Conservation (phyloP, 177 flowering plant species). For the Vitis hybrid region DNA sequence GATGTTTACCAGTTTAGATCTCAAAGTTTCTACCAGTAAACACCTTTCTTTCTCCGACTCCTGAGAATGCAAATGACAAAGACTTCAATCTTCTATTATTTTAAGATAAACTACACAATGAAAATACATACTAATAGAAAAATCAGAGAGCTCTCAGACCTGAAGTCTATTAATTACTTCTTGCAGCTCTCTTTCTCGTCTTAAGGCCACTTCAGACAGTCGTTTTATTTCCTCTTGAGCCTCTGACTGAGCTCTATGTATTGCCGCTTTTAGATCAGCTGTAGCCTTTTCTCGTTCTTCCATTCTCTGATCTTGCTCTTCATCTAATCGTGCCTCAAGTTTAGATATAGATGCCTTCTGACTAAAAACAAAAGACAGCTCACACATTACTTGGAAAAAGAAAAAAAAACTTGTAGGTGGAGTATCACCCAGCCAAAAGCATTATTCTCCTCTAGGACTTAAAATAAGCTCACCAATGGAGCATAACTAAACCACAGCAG, state of each 20-base stretch:
- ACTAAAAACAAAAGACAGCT: conserved; percentile 36
- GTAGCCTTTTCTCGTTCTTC: conserved; percentile 87
- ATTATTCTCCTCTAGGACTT: background rate
- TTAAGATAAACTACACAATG: background rate
- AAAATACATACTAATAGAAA: background rate
- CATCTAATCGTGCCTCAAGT: conserved; percentile 69
- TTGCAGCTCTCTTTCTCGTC: conserved; percentile 74
- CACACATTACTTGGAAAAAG: background rate
- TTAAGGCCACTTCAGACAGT: conserved; percentile 54
- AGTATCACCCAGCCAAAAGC: background rate
- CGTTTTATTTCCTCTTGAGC: conserved; percentile 78
- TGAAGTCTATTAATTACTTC: conserved; percentile 89
- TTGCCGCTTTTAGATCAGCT: conserved; percentile 62
- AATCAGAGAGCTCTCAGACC: conserved; percentile 37
- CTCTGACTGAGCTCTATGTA: conserved; percentile 74
- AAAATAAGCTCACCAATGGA: background rate
- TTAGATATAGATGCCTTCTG: conserved; percentile 84
- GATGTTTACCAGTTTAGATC: conserved; percentile 73
- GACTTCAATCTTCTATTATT: background rate
- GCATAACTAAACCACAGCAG: background rate
- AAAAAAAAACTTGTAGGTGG: background rate
- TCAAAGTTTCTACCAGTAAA: conserved; percentile 64
- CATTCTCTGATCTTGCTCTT: conserved; percentile 81
- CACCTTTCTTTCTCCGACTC: conserved; percentile 83
- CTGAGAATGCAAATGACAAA: conserved; percentile 33